Evolutionary conservation across 1,139 yeast genomes (phyloP), one percentile per base, ranked within the genome.

Genomic region (Hyphopichia burtonii): DNA sequence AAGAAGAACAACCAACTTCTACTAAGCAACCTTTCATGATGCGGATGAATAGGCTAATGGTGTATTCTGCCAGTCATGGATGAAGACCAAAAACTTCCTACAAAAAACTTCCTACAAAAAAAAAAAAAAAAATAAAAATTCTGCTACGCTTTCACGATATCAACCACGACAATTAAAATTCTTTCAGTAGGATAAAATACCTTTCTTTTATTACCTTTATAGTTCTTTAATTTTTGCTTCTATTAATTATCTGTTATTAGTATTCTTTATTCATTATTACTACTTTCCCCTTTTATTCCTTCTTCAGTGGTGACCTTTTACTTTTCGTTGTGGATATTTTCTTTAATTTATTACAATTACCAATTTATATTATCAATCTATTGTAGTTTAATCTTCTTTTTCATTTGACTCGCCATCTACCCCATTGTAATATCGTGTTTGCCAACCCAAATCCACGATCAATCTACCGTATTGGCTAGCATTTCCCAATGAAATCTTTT

Each of bases 1-100:
- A 63, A 63, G 64, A 59, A 35, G 37, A 23, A 35, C 14, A 12
- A 51, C 53, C 39, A 58, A 58, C 59, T 58, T 60, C 51, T 62
- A 63, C 41, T 57, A 54, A 41, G 16, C n/a, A 25, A 25, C 28
- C 12, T 4, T 25, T 25, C 28, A 25, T 30, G 32, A 14, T 30
- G 32, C 17, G 28, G 28, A 25, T 25, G 4, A 25, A 11, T 25
- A 30, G 6, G 18, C 32, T 30, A 30, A 30, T 30, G 32, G 32
- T 30, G 32, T 30, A 15, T 16, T 30, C 9, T 25, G 11, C 28
- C 28, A 25, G 11, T 25, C 28, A 25, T 4, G 11, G 12, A 25
- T 10, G 4, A 25, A 25, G 8, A 20, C 23, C 12, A 8, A 25
- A 25, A 25, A 25, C 3, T n/a, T n/a, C 28, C 11, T 25, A 25